Evolutionary conservation across 495 filamentous ascomycete genomes (phyloP).

Genomic region (Aspergillus homomorphus): DNA sequence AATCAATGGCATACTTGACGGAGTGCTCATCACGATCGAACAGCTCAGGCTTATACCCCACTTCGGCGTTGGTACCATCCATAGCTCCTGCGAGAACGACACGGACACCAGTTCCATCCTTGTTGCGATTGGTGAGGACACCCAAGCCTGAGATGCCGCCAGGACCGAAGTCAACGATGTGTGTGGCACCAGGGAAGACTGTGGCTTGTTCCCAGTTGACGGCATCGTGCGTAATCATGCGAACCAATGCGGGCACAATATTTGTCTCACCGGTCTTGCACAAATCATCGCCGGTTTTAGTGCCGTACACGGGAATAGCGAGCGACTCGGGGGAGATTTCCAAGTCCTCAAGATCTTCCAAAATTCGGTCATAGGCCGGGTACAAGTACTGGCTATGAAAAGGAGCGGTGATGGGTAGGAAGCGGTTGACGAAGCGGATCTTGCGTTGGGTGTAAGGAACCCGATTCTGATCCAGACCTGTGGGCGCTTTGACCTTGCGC

Average conservation of each 20-base stretch:
- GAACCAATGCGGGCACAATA: slow-evolving; percentile 77
- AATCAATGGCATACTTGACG: slow-evolving; percentile 94
- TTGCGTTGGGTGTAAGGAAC: slow-evolving; percentile 95
- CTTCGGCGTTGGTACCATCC: slow-evolving; percentile 81
- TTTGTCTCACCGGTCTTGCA: slow-evolving; percentile 58
- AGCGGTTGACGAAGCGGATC: slow-evolving; percentile 92
- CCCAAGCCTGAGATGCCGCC: slow-evolving; percentile 95
- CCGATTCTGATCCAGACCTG: slow-evolving; percentile 91
- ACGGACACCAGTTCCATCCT: slow-evolving; percentile 94
- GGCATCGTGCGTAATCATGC: slow-evolving; percentile 87
- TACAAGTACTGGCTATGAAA: slow-evolving; percentile 95
- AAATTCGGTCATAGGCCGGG: slow-evolving; percentile 72
- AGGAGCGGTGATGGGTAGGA: slow-evolving; percentile 93
- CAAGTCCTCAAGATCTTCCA: slow-evolving; percentile 82
- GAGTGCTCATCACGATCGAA: slow-evolving; percentile 95
- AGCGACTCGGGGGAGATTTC: slow-evolving; percentile 64
- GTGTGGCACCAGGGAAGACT: slow-evolving; percentile 80
- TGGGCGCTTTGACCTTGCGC: slow-evolving; percentile 94
- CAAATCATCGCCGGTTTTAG: slow-evolving; percentile 79
- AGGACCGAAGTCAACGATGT: slow-evolving; percentile 93
- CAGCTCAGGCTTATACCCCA: slow-evolving; percentile 95
- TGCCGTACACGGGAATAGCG: slow-evolving; percentile 81
- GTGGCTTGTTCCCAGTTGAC: slow-evolving; percentile 96
- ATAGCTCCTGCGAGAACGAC: slow-evolving; percentile 91
- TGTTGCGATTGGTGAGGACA: slow-evolving; percentile 96